Evolutionary conservation across 1,284 basidiomycete species (phyloP).

Genomic region (Cutaneotrichosporon sp.): DNA sequence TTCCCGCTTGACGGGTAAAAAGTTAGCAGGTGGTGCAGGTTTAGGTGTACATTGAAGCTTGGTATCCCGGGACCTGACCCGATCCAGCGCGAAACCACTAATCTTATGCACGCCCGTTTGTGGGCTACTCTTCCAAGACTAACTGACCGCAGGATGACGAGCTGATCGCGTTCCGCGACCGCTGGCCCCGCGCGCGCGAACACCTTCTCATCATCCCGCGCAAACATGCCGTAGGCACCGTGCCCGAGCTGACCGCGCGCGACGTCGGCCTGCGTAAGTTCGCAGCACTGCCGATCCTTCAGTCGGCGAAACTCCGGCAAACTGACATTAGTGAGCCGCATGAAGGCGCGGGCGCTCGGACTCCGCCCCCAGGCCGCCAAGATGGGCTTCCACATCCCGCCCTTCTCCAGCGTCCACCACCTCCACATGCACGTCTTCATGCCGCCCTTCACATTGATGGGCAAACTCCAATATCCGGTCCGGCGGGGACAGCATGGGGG

Average conservation of each 20-base stretch:
- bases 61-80: too few relatives aligned
- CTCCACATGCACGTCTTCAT: conserved; percentile 73
- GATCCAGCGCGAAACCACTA: too few relatives aligned
- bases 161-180: conserved; percentile 62
- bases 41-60: too few relatives aligned
- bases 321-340: conserved; percentile 54
- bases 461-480: conserved; percentile 60
- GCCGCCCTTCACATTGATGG: conserved; percentile 58
- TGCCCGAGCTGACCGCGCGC: conserved; percentile 52
- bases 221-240: conserved; percentile 56
- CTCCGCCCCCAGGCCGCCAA: conserved; percentile 45
- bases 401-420: conserved; percentile 72
- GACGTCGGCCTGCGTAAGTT: conserved; percentile 56
- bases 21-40: too few relatives aligned
- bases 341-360: conserved; percentile 60
- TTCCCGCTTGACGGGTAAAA: too few relatives aligned
- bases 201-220: conserved; percentile 66
- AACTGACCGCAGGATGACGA: conserved; percentile 52
- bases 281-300: too few relatives aligned
- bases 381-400: conserved; percentile 76
- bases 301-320: too few relatives aligned
- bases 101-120: too few relatives aligned
- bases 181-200: conserved; percentile 56
- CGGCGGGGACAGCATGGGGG: conserved; percentile 29
- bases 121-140: too few relatives aligned